These are phyloP conservation scores for Fusarium sp. DNA, from an alignment of 2,329 filamentous ascomycete species.

Conservation along the genomic window DNA sequence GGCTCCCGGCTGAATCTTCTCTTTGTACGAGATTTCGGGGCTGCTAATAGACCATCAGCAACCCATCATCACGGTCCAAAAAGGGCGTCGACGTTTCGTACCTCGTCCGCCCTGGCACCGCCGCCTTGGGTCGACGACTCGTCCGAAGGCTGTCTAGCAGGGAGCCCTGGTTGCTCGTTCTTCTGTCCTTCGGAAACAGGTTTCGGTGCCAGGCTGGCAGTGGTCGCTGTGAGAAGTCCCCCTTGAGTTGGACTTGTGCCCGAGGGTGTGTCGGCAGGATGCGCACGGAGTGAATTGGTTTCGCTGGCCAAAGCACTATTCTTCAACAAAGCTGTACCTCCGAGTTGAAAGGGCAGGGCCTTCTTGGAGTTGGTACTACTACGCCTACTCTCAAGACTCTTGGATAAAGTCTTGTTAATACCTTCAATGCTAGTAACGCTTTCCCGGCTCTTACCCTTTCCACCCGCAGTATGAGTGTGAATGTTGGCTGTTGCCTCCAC, in stretches of 20 bases:
- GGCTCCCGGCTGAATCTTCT: slow-evolving; percentile 56
- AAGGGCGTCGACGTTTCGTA: slow-evolving; percentile 66
- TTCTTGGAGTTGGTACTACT: slow-evolving; percentile 90
- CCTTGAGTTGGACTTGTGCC: slow-evolving; percentile 58
- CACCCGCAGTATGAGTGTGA: slow-evolving; percentile 61
- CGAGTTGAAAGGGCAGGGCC: slow-evolving; percentile 68
- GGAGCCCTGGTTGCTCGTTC: slow-evolving; percentile 36
- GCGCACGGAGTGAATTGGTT: slow-evolving; percentile 68
- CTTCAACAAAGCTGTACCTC: slow-evolving; percentile 58
- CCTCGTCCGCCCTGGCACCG: slow-evolving; percentile 57
- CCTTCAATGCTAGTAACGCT: slow-evolving; percentile 73
- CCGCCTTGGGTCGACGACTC: slow-evolving; percentile 45
- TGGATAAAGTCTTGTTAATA: slow-evolving; percentile 82
- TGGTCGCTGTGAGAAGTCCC: slow-evolving; percentile 43
- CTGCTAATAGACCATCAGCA: slow-evolving; percentile 51
- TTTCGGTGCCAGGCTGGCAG: slow-evolving; percentile 37
- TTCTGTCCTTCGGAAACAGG: slow-evolving; percentile 27
- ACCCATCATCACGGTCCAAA: slow-evolving; percentile 62
- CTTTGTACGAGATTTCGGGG: slow-evolving; percentile 51
- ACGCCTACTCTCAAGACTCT: slow-evolving; percentile 89
- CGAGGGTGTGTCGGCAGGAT: slow-evolving; percentile 57
- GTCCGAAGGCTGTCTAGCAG: slow-evolving; percentile 44
- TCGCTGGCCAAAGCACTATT: slow-evolving; percentile 68
- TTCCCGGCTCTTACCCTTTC: slow-evolving; percentile 60
- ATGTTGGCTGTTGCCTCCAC: slow-evolving; percentile 87